Percentiles rank a stretch among this genome's conserved stretches.
Evolutionary conservation across 306 rosid genomes (phyloP).

Genomic region (Vigna angularis): DNA sequence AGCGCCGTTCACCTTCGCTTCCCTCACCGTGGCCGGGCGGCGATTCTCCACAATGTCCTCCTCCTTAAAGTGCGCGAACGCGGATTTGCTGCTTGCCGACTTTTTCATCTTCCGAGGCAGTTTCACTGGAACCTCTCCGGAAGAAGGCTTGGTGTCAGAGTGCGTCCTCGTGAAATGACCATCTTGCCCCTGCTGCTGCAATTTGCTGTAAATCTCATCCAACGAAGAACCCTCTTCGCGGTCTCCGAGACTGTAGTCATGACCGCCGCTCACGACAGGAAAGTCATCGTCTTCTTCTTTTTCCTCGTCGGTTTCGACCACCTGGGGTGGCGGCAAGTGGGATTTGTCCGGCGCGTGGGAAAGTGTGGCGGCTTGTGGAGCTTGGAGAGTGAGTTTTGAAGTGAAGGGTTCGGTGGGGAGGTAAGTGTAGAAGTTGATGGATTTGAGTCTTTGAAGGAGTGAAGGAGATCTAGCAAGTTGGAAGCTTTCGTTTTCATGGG

Average conservation of each 20-base stretch:
- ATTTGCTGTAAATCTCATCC: slow-evolving; percentile 68
- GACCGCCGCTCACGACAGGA: not conserved
- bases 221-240: slow-evolving; percentile 36
- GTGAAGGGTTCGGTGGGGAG: slow-evolving; percentile 47
- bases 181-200: slow-evolving; percentile 49
- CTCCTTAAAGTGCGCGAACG: slow-evolving; percentile 67
- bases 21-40: slow-evolving; percentile 76
- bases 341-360: not conserved
- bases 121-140: slow-evolving; percentile 68
- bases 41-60: slow-evolving; percentile 67
- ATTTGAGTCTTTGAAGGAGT: slow-evolving; percentile 69
- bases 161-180: slow-evolving; percentile 50
- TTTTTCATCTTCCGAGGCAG: slow-evolving; percentile 78
- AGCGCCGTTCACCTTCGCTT: slow-evolving; percentile 33
- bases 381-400: slow-evolving; percentile 1
- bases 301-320: slow-evolving; percentile 12
- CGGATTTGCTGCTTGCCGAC: slow-evolving; percentile 76
- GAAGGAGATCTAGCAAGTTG: slow-evolving; percentile 78
- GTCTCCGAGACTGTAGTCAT: not conserved
- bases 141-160: slow-evolving; percentile 73
- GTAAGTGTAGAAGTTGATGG: slow-evolving; percentile 59
- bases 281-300: slow-evolving; percentile 15
- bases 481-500: slow-evolving; percentile 13
- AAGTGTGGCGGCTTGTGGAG: not conserved
- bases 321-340: not conserved